Conservation (phyloP, 345 rosid species). For the Salix udensis region DNA sequence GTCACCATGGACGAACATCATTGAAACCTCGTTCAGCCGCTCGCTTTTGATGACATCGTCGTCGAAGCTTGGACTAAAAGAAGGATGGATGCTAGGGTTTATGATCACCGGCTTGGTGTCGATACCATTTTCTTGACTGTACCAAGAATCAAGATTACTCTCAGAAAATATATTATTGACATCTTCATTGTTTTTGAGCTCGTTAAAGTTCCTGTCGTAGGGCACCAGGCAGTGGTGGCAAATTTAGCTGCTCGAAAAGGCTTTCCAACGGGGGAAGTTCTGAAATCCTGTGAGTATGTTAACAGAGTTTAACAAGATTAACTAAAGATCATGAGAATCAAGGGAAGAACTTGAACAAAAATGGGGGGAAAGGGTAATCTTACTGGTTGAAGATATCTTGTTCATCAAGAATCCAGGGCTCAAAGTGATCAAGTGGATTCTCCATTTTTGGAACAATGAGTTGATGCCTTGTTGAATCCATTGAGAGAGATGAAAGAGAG, state of each 20-base stretch:
- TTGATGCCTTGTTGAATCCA: constrained; percentile 11
- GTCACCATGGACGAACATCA: background rate
- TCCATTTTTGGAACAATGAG: constrained; percentile 1
- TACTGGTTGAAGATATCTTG: constrained; percentile 17
- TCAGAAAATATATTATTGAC: background rate
- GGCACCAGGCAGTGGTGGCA: background rate
- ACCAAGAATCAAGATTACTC: background rate
- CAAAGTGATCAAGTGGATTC: background rate
- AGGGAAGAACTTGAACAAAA: too few species aligned
- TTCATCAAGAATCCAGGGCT: constrained; percentile 5
- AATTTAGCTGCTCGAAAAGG: background rate
- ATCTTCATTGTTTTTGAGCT: background rate
- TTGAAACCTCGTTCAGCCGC: background rate
- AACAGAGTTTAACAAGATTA: background rate
- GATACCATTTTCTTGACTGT: background rate
- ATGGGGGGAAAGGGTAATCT: background rate
- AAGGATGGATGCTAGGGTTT: background rate
- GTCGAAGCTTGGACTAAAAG: too few species aligned
- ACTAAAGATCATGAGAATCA: background rate
- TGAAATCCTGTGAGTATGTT: constrained; percentile 5
- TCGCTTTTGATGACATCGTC: background rate
- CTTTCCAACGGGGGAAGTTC: constrained; percentile 11
- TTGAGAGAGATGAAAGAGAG: background rate
- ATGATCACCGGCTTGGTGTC: background rate
- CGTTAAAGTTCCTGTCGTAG: background rate